These are phyloP conservation scores for Ogataea corticis DNA, from an alignment of 805 yeast genomes.

Conservation along the genomic window DNA sequence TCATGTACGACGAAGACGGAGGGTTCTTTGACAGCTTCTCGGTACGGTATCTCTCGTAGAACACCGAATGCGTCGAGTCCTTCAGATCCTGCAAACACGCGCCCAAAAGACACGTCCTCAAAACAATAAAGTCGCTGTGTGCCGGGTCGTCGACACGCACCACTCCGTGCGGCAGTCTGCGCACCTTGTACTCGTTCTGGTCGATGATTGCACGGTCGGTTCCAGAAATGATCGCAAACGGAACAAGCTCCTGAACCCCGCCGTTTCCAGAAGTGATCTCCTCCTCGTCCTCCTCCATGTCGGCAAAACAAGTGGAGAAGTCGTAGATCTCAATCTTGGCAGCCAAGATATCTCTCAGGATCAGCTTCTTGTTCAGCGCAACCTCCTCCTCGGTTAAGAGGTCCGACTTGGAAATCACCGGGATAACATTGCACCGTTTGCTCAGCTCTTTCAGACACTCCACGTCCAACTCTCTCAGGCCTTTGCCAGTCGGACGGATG, in stretches of 20 bases:
- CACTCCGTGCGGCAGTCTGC: conserved; percentile 84
- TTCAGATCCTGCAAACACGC: conserved; percentile 80
- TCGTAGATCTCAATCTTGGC: conserved; percentile 31
- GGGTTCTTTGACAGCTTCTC: conserved; percentile 33
- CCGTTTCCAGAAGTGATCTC: conserved; percentile 11
- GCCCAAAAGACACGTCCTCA: conserved; percentile 75
- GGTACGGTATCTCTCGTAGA: conserved; percentile 75
- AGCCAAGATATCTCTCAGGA: conserved; percentile 42
- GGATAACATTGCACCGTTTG: conserved; percentile 74
- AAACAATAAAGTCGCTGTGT: conserved; percentile 75
- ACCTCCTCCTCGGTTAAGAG: conserved; percentile 58
- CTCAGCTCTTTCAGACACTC: conserved; percentile 67
- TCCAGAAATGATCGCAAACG: conserved; percentile 92
- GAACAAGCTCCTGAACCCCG: conserved; percentile 44
- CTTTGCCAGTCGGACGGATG: conserved; percentile 67
- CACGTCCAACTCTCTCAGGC: conserved; percentile 68
- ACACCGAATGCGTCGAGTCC: conserved; percentile 70
- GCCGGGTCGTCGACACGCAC: conserved; percentile 80
- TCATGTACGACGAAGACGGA: conserved; percentile 11
- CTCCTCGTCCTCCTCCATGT: conserved; percentile 28
- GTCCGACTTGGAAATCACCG: conserved; percentile 81
- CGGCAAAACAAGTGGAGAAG: conserved; percentile 33
- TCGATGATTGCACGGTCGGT: conserved; percentile 66
- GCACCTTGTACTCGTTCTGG: conserved; percentile 72
- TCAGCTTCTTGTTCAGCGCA: conserved; percentile 43